Conservation (phyloP, 2,329 filamentous ascomycete species). For the Talaromyces sp. region DNA sequence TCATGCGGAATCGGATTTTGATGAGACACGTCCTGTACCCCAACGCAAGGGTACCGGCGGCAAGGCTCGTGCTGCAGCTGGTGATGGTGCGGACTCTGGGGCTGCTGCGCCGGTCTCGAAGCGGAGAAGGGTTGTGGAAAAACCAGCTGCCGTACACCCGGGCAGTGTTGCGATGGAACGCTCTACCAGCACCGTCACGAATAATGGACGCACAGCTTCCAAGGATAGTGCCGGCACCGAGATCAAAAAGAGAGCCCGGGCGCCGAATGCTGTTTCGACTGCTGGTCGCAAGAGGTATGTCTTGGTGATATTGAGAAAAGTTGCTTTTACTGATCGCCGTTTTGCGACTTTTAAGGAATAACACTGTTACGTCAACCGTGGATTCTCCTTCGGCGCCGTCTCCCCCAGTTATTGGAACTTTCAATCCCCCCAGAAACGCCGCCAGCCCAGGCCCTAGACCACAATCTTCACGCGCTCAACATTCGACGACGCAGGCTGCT, state of each 20-base stretch:
- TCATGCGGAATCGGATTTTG: constrained; percentile 71
- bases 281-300: constrained; percentile 68
- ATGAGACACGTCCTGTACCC: constrained; percentile 52
- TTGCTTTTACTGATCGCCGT: neutral
- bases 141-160: constrained; percentile 40
- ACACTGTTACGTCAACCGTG: constrained; percentile 46
- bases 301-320: constrained; percentile 2
- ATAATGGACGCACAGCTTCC: constrained; percentile 31
- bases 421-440: constrained; percentile 54
- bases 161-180: constrained; percentile 36
- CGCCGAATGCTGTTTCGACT: constrained; percentile 60
- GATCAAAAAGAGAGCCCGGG: constrained; percentile 66
- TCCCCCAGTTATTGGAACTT: constrained; percentile 66
- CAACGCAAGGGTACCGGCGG: constrained; percentile 54
- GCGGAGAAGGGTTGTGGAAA: constrained; percentile 71
- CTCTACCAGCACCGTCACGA: constrained; percentile 33
- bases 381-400: constrained; percentile 68
- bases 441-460: constrained; percentile 61
- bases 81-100: constrained; percentile 8
- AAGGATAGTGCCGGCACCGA: constrained; percentile 68
- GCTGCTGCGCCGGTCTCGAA: constrained; percentile 55
- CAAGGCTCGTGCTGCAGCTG: constrained; percentile 43
- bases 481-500: constrained; percentile 64
- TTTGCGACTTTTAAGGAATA: constrained; percentile 32
- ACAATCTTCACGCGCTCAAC: constrained; percentile 65